Evolutionary conservation across 768 basidiomycete species (phyloP).

Genomic region (Naganishia kalamii): DNA sequence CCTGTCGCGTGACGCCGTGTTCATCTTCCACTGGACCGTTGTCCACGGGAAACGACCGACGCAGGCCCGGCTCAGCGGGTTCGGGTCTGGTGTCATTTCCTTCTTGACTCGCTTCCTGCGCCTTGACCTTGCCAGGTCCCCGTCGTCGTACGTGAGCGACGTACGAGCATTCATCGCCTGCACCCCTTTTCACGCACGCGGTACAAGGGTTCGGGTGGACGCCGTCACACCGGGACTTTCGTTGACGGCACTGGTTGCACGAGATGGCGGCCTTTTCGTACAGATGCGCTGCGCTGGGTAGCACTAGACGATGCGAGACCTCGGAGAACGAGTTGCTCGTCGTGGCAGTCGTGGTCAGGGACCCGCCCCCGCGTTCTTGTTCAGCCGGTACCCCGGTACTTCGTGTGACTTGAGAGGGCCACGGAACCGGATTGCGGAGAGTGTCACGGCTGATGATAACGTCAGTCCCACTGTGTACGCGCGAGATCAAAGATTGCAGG

Average conservation of each 20-base stretch:
- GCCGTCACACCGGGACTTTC: conserved; percentile 23
- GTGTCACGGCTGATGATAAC: neutral
- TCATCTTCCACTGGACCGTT: neutral
- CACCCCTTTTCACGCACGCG: conserved; percentile 14
- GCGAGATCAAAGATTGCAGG: neutral
- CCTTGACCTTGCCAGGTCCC: conserved; percentile 24
- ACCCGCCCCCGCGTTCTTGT: conserved; percentile 1
- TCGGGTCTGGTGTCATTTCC: neutral
- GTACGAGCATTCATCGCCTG: conserved; percentile 17
- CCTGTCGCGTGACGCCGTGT: neutral
- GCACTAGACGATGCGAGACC: neutral
- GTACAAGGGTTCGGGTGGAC: conserved; percentile 16
- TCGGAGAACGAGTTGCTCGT: neutral
- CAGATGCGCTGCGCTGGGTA: neutral
- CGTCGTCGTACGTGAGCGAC: conserved; percentile 14
- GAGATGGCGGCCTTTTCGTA: conserved; percentile 14
- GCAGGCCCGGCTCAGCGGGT: neutral
- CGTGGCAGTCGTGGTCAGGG: neutral
- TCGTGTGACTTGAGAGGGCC: neutral
- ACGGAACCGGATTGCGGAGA: neutral
- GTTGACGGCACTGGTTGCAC: conserved; percentile 24
- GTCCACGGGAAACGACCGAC: neutral
- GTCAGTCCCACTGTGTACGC: neutral
- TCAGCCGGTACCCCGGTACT: neutral
- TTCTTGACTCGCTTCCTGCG: neutral